Conservation (phyloP, 1,284 basidiomycete genomes). For the Papiliotrema fonsecae region DNA sequence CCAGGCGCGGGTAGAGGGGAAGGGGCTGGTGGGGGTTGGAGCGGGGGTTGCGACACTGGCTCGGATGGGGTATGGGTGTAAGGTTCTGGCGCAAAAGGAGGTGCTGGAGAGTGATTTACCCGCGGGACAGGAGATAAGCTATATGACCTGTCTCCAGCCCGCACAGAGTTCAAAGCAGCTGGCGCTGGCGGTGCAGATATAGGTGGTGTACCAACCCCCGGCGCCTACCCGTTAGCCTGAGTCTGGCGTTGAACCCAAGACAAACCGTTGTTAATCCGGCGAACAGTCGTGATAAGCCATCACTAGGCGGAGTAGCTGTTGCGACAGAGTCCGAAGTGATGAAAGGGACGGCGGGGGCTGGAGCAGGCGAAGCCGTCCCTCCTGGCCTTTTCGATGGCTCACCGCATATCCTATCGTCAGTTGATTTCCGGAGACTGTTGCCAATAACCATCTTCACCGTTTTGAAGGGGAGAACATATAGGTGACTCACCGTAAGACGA, state of each 20-base stretch:
- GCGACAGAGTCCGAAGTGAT: background rate
- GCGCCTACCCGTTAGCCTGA: too few relatives aligned
- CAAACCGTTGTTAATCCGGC: background rate
- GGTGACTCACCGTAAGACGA: slow-evolving; percentile 25
- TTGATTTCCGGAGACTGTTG: background rate
- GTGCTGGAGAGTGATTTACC: background rate
- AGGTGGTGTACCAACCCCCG: too few relatives aligned
- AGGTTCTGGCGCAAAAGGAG: background rate
- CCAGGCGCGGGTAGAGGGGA: background rate
- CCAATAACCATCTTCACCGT: too few relatives aligned
- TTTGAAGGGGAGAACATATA: too few relatives aligned
- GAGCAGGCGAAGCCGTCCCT: background rate
- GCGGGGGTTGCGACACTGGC: background rate
- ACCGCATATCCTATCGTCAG: slow-evolving; percentile 32
- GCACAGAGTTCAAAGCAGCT: background rate
- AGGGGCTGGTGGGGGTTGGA: background rate
- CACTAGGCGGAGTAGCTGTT: slow-evolving; percentile 10
- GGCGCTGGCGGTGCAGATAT: too few relatives aligned
- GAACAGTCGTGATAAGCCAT: slow-evolving; percentile 4
- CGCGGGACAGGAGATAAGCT: background rate
- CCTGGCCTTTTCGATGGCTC: slow-evolving; percentile 23
- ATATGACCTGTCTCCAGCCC: background rate
- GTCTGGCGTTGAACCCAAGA: background rate
- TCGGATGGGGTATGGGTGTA: background rate
- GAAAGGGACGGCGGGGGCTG: background rate